Conservation (phyloP, 1,139 yeast genomes). For the Scheffersomyces insectosa region DNA sequence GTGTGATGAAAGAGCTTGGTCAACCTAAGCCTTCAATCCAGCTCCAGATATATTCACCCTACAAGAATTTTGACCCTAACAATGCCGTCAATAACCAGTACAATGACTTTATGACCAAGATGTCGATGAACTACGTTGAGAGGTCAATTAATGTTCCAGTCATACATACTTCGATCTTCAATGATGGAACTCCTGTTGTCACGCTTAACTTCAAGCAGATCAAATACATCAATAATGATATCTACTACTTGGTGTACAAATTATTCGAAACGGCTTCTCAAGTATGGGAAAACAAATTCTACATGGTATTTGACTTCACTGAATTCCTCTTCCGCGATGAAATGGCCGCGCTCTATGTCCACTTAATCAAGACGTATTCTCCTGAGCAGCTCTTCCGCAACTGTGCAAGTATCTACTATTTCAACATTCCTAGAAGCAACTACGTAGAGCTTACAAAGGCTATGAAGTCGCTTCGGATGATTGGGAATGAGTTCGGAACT, state of each 20-base stretch:
- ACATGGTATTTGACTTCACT: slow-evolving; percentile 69
- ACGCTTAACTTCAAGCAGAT: slow-evolving; percentile 53
- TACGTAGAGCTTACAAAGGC: slow-evolving; percentile 32
- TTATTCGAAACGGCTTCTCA: slow-evolving; percentile 68
- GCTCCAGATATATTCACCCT: slow-evolving; percentile 54
- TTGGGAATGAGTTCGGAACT: slow-evolving; percentile 17
- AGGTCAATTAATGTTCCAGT: slow-evolving; percentile 45
- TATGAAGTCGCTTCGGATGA: slow-evolving; percentile 18
- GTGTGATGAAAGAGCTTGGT: slow-evolving; percentile 32
- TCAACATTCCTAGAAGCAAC: slow-evolving; percentile 56
- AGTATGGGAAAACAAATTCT: slow-evolving; percentile 71
- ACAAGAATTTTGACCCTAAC: slow-evolving; percentile 44
- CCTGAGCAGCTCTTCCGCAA: slow-evolving; percentile 55
- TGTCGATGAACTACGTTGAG: slow-evolving; percentile 56
- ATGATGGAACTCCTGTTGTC: slow-evolving; percentile 73
- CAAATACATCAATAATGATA: slow-evolving; percentile 45
- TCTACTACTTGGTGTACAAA: slow-evolving; percentile 59
- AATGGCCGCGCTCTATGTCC: slow-evolving; percentile 29
- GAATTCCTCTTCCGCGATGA: slow-evolving; percentile 44
- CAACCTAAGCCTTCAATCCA: slow-evolving; percentile 46
- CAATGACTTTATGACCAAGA: slow-evolving; percentile 74
- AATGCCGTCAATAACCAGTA: slow-evolving; percentile 50
- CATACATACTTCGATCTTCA: slow-evolving; percentile 63
- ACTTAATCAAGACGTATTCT: slow-evolving; percentile 38
- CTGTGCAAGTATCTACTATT: slow-evolving; percentile 57